phyloP scores from a whole-genome alignment of 345 rosid species.

The Boechera retrofracta region DNA sequence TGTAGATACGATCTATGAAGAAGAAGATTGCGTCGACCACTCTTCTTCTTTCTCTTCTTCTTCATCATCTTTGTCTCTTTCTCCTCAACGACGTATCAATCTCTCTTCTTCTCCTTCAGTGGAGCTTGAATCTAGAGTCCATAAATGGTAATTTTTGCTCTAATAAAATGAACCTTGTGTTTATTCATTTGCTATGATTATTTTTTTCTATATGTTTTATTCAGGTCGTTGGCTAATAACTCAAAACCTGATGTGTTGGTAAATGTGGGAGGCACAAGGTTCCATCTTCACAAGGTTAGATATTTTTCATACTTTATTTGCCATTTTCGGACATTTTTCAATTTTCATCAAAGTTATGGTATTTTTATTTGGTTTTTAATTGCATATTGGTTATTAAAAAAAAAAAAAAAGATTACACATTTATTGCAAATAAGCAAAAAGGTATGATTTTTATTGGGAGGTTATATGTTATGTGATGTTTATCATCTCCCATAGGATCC shows the following conservation, averaged over 20 bases:
- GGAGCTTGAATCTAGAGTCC: constrained; percentile 59
- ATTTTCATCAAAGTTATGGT: not conserved
- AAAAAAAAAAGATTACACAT: not conserved
- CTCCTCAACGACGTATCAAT: constrained; percentile 30
- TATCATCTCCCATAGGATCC: constrained; percentile 54
- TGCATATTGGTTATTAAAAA: not conserved
- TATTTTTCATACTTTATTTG: constrained; percentile 7
- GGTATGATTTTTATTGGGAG: constrained; percentile 34
- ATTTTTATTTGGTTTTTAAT: not conserved
- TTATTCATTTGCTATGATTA: not conserved
- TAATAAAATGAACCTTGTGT: too few species aligned
- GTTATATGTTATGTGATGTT: constrained; percentile 17
- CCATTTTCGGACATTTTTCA: not conserved
- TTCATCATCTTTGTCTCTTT: constrained; percentile 46
- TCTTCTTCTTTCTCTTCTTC: constrained; percentile 47
- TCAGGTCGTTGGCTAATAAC: constrained; percentile 65
- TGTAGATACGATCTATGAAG: constrained; percentile 86
- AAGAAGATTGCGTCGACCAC: constrained; percentile 56
- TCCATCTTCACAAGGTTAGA: constrained; percentile 78
- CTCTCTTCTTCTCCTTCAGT: constrained; percentile 46
- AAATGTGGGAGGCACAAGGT: constrained; percentile 66
- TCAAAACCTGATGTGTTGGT: constrained; percentile 59
- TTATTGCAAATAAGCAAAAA: constrained; percentile 28
- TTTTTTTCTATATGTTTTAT: not conserved
- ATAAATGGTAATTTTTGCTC: constrained; percentile 56